A percentile compares a stretch with the other conserved stretches of the same genome.
Conservation (phyloP, 768 basidiomycete genomes). For the Boletus sensibilis region DNA sequence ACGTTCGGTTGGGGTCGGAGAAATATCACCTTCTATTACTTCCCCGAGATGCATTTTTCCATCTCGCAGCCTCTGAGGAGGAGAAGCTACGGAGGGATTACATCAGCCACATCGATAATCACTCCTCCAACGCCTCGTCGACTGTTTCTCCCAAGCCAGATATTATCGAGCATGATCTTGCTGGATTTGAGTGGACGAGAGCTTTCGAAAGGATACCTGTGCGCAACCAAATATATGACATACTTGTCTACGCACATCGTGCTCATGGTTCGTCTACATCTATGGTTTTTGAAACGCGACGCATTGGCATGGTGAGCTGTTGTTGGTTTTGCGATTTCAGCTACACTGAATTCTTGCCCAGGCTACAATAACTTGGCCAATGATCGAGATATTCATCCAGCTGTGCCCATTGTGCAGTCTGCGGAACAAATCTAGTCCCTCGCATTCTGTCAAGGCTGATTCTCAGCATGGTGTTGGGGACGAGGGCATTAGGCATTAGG, state of each 20-base stretch:
- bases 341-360: constrained; percentile 26
- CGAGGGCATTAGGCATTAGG: constrained; percentile 24
- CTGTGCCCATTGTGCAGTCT: constrained; percentile 56
- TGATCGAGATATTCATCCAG: constrained; percentile 64
- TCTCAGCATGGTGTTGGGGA: constrained; percentile 14
- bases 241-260: constrained; percentile 64
- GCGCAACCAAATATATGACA: constrained; percentile 65
- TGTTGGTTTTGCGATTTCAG: background rate
- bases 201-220: constrained; percentile 65
- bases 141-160: constrained; percentile 21
- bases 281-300: constrained; percentile 56
- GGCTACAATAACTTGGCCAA: constrained; percentile 71
- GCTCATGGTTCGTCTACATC: constrained; percentile 51
- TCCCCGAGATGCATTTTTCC: constrained; percentile 60
- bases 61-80: constrained; percentile 47
- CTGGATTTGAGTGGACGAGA: constrained; percentile 34
- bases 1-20: constrained; percentile 59
- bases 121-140: constrained; percentile 1
- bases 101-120: constrained; percentile 38
- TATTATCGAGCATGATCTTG: constrained; percentile 17
- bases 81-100: constrained; percentile 51
- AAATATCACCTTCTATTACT: constrained; percentile 56
- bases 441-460: constrained; percentile 22
- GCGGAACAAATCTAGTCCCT: constrained; percentile 36
- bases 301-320: constrained; percentile 57